A percentile compares a stretch with the other conserved stretches of the same genome.
Conservation (phyloP, 805 yeast genomes). For the Saccharomycopsis babjevae region DNA sequence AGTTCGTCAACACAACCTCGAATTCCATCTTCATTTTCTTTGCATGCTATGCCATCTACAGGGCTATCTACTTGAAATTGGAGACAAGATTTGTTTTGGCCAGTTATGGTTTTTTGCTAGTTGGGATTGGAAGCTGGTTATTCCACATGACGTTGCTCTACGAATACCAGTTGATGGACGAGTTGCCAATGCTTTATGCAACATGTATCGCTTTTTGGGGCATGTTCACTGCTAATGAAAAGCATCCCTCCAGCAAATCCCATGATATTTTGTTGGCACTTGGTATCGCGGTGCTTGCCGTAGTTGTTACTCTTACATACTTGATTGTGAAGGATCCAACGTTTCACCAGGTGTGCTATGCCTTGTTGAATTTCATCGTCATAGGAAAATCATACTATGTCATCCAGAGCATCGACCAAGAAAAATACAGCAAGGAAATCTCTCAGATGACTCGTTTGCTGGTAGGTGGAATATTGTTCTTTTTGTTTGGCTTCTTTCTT, state of each 20-base stretch:
- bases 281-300: conserved; percentile 29
- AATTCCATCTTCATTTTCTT: conserved; percentile 47
- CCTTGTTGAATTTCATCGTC: conserved; percentile 61
- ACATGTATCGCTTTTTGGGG: conserved; percentile 93
- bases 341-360: conserved; percentile 83
- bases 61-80: conserved; percentile 47
- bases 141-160: conserved; percentile 94
- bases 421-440: conserved; percentile 11
- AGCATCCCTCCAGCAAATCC: conserved; percentile 30
- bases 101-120: conserved; percentile 73
- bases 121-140: conserved; percentile 89
- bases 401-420: conserved; percentile 24
- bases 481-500: conserved; percentile 63
- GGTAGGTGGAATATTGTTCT: conserved; percentile 48
- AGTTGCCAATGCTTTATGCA: conserved; percentile 96
- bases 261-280: conserved; percentile 13
- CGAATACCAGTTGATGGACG: conserved; percentile 86
- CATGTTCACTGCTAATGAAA: conserved; percentile 41
- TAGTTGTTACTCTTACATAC: conserved; percentile 58
- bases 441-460: conserved; percentile 44
- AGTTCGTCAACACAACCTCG: conserved; percentile 78
- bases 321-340: conserved; percentile 71
- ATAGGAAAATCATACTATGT: conserved; percentile 49
- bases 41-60: conserved; percentile 55
- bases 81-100: conserved; percentile 65